phyloP scores from a whole-genome alignment of 345 rosid species.

The Ailanthus altissimus region DNA sequence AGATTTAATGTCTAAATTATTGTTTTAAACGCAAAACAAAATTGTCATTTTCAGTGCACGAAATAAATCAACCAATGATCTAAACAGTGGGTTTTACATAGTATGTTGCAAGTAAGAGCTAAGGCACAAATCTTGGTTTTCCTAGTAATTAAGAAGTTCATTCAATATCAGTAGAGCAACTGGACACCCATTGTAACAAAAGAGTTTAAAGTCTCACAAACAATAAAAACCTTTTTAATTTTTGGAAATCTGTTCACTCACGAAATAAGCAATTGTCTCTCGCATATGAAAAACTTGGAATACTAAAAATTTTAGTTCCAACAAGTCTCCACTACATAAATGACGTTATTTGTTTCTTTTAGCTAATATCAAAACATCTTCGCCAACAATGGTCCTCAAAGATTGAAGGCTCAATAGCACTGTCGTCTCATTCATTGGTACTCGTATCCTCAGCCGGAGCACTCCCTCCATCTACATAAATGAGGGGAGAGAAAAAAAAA shows the following conservation, averaged over 20 bases:
- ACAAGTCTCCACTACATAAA: conserved; percentile 26
- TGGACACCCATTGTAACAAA: neutral
- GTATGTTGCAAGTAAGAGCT: neutral
- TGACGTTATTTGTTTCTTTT: conserved; percentile 19
- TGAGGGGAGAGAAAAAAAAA: neutral
- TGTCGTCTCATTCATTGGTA: conserved; percentile 43
- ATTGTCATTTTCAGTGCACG: too few relatives aligned
- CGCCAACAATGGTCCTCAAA: conserved; percentile 29
- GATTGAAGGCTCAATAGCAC: conserved; percentile 11
- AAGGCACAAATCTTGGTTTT: neutral
- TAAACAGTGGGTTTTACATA: too few relatives aligned
- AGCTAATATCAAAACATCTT: conserved; percentile 25
- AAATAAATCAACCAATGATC: too few relatives aligned
- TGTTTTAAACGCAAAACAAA: too few relatives aligned
- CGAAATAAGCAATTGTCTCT: conserved; percentile 25
- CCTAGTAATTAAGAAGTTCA: neutral
- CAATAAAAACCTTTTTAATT: neutral
- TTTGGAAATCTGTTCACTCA: conserved; percentile 11
- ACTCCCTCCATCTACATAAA: conserved; percentile 59
- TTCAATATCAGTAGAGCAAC: neutral
- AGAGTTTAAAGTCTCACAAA: neutral
- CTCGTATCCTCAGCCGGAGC: conserved; percentile 55
- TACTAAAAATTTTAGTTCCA: conserved; percentile 17
- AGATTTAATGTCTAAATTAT: too few relatives aligned
- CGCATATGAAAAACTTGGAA: conserved; percentile 20